phyloP scores from a whole-genome alignment of 371 early-diverging fungal species.

The Apophysomyces sp. region DNA sequence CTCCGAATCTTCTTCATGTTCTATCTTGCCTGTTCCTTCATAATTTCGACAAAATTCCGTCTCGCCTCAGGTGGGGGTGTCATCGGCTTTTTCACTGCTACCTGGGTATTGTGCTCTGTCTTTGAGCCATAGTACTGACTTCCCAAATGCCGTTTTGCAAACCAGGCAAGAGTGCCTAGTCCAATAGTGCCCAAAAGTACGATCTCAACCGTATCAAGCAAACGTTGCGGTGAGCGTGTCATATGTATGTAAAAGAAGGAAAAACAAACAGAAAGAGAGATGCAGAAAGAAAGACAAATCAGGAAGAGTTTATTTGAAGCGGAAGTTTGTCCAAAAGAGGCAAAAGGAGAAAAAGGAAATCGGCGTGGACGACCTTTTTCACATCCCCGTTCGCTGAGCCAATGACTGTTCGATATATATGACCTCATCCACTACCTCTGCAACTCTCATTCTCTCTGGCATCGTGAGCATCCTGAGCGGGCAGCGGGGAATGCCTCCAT shows the following conservation, averaged over 20 bases:
- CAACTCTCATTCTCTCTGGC: not conserved
- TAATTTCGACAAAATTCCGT: slow-evolving; percentile 65
- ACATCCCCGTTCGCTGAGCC: not conserved
- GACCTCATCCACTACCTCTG: not conserved
- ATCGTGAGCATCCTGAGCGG: slow-evolving; percentile 25
- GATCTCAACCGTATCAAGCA: slow-evolving; percentile 10
- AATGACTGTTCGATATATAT: not conserved
- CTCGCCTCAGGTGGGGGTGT: slow-evolving; percentile 26
- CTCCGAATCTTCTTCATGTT: not conserved
- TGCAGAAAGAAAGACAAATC: not conserved
- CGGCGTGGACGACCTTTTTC: not conserved
- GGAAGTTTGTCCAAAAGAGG: not conserved
- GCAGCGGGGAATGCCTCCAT: slow-evolving; percentile 39
- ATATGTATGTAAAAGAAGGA: not conserved
- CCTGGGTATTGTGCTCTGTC: not conserved
- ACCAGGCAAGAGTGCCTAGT: slow-evolving; percentile 14
- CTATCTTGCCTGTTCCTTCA: slow-evolving; percentile 56
- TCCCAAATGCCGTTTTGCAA: slow-evolving; percentile 1
- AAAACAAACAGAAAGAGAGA: slow-evolving; percentile 1
- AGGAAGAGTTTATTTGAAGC: not conserved
- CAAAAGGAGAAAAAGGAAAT: too few species aligned
- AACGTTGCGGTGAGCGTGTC: not conserved
- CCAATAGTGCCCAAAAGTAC: slow-evolving; percentile 14
- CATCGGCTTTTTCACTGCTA: not conserved
- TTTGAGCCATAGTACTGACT: not conserved